A percentile compares a stretch with the other conserved stretches of the same genome.
Conservation (phyloP, 2,329 filamentous ascomycete genomes). For the Pseudocercospora crystallina region DNA sequence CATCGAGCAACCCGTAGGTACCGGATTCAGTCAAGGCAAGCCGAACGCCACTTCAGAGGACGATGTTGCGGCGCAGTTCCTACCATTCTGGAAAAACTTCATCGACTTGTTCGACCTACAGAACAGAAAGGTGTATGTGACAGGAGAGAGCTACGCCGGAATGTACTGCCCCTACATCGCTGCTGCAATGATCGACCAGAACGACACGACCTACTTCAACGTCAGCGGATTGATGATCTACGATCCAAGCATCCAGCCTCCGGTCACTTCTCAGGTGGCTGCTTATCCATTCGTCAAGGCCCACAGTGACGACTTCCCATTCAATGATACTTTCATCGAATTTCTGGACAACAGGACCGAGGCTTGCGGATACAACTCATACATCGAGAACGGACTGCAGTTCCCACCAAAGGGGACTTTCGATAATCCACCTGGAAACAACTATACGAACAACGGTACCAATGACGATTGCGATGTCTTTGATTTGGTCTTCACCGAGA, state of each 20-base stretch:
- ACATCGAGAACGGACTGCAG: conserved; percentile 51
- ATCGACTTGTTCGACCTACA: conserved; percentile 50
- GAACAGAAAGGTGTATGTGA: conserved; percentile 47
- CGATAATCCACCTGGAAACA: conserved; percentile 19
- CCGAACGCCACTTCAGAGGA: conserved; percentile 44
- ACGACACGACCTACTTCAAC: conserved; percentile 34
- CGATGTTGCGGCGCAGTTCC: conserved; percentile 44
- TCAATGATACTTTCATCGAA: conserved; percentile 45
- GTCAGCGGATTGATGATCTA: conserved; percentile 35
- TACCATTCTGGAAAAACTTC: conserved; percentile 52
- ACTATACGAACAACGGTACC: conserved; percentile 19
- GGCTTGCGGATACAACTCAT: conserved; percentile 40
- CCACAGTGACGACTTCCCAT: conserved; percentile 38
- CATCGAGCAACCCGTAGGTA: conserved; percentile 55
- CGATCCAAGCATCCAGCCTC: conserved; percentile 37
- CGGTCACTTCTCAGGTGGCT: conserved; percentile 5
- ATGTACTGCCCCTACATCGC: conserved; percentile 37
- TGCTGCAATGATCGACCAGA: conserved; percentile 28
- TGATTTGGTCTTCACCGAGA: conserved; percentile 7
- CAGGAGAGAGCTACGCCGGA: conserved; percentile 24
- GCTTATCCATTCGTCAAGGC: conserved; percentile 13
- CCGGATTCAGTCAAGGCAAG: conserved; percentile 46
- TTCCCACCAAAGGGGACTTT: conserved; percentile 34
- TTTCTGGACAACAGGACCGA: conserved; percentile 36
- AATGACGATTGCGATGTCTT: conserved; percentile 25